Base-by-base conservation (phyloP, 2,329 filamentous ascomycete genomes). In the Orbilia blumenaviensis region DNA sequence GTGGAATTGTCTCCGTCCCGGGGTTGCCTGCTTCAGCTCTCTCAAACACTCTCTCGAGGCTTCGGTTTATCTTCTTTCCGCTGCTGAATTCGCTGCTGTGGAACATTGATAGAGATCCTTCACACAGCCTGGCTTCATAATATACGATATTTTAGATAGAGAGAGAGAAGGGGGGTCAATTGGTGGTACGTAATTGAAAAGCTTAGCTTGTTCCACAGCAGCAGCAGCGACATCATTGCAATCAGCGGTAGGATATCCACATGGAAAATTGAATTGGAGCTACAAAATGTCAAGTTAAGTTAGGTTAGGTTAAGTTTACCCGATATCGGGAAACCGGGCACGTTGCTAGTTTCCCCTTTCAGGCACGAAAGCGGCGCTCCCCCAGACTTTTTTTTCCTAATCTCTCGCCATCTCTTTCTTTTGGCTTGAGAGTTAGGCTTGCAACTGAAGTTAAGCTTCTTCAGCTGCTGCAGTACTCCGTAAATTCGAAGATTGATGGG, bases 251-350 rank as follows among this genome's bases (percentile, higher is more conserved):
- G n/a, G n/a, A n/a, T n/a, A n/a, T n/a, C n/a, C n/a, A n/a, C n/a
- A n/a, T n/a, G n/a, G n/a, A n/a, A n/a, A n/a, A n/a, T n/a, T n/a
- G n/a, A n/a, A n/a, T n/a, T n/a, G n/a, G n/a, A n/a, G n/a, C n/a
- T n/a, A n/a, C n/a, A n/a, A n/a, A n/a, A n/a, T n/a, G n/a, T n/a
- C 41, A n/a, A 29, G 58, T 54, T n/a, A 25, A 32, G 29, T 3
- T 18, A 23, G 16, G 23, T 44, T 44, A 6, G 21, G 10, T 44
- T 41, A n/a, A 21, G 16, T 44, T 50, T 54, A 38, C 48, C 60
- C 67, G 67, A 72, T 66, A 72, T 72, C 67, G 67, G 66, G 67
- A 66, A 72, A 66, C 23, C 46, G 32, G 60, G 67, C 67, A 72
- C 60, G 67, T 36, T 72, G 36, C 32, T 50, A 34, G 63, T 72